phyloP scores from a whole-genome alignment of 2,329 filamentous ascomycete species.

The Hortaea werneckii region DNA sequence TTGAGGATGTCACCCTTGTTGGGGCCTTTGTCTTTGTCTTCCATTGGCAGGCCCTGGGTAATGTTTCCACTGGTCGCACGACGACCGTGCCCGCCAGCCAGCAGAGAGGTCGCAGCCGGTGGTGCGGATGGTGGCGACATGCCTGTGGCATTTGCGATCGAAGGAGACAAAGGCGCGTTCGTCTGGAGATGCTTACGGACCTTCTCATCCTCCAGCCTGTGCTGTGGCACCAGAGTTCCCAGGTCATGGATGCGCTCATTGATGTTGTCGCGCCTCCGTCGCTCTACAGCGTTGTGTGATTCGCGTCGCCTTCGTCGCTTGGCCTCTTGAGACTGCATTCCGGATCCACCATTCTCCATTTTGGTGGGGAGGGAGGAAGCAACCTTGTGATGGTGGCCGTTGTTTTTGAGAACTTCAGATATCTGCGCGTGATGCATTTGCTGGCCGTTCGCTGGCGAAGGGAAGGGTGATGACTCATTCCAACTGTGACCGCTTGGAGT shows the following conservation, averaged over 20 bases:
- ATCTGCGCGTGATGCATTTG: conserved; percentile 61
- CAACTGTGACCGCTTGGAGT: conserved; percentile 71
- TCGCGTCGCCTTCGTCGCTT: conserved; percentile 86
- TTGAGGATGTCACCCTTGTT: conserved; percentile 99
- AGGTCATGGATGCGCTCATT: conserved; percentile 97
- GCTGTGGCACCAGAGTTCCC: conserved; percentile 81
- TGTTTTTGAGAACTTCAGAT: conserved; percentile 79
- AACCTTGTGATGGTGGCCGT: conserved; percentile 41
- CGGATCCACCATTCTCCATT: conserved; percentile 49
- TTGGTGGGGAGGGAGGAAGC: conserved; percentile 71
- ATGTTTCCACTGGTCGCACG: conserved; percentile 70
- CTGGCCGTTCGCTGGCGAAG: conserved; percentile 63
- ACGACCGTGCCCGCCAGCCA: conserved; percentile 74
- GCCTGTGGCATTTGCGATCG: conserved; percentile 55
- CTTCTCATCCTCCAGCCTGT: conserved; percentile 93
- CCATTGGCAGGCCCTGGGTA: conserved; percentile 81
- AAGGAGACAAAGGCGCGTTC: conserved; percentile 79
- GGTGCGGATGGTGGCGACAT: conserved; percentile 58
- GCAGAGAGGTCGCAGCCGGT: conserved; percentile 62
- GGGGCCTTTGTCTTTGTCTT: conserved; percentile 96
- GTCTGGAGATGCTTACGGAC: conserved; percentile 90
- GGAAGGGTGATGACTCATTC: conserved; percentile 73
- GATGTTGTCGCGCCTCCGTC: conserved; percentile 90
- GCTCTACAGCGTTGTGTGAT: conserved; percentile 93
- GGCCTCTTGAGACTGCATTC: conserved; percentile 74